Evolutionary conservation across 2,329 filamentous ascomycete species (phyloP).

Genomic region (Hortaea sp.): DNA sequence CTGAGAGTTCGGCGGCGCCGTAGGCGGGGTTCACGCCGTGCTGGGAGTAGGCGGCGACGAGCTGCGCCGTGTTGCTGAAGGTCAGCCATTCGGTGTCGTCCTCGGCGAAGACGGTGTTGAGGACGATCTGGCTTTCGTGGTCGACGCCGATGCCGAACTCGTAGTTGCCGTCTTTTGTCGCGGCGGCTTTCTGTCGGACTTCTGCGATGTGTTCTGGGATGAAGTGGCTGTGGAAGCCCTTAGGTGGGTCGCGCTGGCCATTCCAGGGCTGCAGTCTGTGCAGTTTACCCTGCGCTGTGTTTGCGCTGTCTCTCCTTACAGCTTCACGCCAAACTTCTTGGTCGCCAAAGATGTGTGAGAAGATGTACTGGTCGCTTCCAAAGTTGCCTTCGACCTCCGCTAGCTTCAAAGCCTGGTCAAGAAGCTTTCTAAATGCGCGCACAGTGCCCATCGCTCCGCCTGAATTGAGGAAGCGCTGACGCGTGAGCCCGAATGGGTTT

Average conservation of each 20-base stretch:
- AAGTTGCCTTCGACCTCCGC: slow-evolving; percentile 15
- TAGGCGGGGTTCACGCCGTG: slow-evolving; percentile 5
- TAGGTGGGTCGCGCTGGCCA: not conserved
- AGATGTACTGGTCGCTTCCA: slow-evolving; percentile 28
- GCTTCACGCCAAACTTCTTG: slow-evolving; percentile 22
- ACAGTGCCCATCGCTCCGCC: slow-evolving; percentile 16
- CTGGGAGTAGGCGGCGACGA: slow-evolving; percentile 8
- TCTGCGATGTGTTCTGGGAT: slow-evolving; percentile 11
- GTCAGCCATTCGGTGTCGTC: slow-evolving; percentile 18
- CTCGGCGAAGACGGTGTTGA: slow-evolving; percentile 17
- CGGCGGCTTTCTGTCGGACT: slow-evolving; percentile 14
- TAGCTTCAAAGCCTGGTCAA: slow-evolving; percentile 23
- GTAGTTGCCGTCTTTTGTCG: slow-evolving; percentile 32
- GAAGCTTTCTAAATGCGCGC: slow-evolving; percentile 18
- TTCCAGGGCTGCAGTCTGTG: not conserved
- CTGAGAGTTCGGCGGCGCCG: slow-evolving; percentile 7
- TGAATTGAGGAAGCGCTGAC: slow-evolving; percentile 32
- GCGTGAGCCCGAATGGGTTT: slow-evolving; percentile 27
- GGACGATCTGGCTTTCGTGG: slow-evolving; percentile 16
- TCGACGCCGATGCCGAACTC: slow-evolving; percentile 24
- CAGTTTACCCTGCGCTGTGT: slow-evolving; percentile 4
- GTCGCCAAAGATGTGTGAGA: slow-evolving; percentile 22
- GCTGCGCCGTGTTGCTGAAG: slow-evolving; percentile 9
- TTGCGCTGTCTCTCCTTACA: slow-evolving; percentile 28
- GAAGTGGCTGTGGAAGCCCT: slow-evolving; percentile 2